Evolutionary conservation across 2,329 filamentous ascomycete genomes (phyloP), one percentile per base, ranked within the genome.

Genomic region (Chalaropsis thielavioides): DNA sequence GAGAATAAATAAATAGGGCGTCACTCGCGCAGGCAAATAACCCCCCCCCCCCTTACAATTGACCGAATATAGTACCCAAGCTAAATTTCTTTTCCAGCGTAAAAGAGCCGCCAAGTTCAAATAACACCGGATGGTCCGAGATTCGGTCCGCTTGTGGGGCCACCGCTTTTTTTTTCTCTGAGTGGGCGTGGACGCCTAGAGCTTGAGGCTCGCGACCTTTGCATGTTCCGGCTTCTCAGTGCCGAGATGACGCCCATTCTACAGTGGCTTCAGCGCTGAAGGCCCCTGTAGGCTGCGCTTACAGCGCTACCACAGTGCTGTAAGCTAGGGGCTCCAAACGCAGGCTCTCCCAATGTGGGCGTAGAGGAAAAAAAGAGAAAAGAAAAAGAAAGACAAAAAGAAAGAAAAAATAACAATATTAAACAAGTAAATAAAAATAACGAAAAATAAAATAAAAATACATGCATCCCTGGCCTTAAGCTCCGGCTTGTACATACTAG

Each of bases 141-240:
- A 66, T 66, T 66, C 65, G 65, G 62, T 62, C 65, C 62, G 61
- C 65, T 66, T 66, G 64, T 63, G 64, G 64, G 43, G 24, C 60
- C 60, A 51, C 41, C 15, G n/a, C 61, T 49, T 49, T 62, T 62
- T 31, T 2, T 27, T 13, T 62, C 10, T 51, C 24, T 19, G 11
- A 24, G 24, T 51, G 11, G 44, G 19, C 44, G 22, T 44, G 41
- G 41, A 44, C 22, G 27, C 27, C 51, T 35, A 56, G 35, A 6
- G 13, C 51, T 7, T 35, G 11, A 56, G 51, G 51, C 27, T 56
- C 31, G 35, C 17, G 2, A 17, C 46, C 24, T 15, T 51, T 51
- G 19, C 19, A 51, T 4, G n/a, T 17, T 22, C 51, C 24, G 51
- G 51, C 51, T 56, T n/a, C 24, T 22, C 27, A 56, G 27, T 56